Evolutionary conservation across 83 land plant genomes (phyloP).

Genomic region (Picea abies): DNA sequence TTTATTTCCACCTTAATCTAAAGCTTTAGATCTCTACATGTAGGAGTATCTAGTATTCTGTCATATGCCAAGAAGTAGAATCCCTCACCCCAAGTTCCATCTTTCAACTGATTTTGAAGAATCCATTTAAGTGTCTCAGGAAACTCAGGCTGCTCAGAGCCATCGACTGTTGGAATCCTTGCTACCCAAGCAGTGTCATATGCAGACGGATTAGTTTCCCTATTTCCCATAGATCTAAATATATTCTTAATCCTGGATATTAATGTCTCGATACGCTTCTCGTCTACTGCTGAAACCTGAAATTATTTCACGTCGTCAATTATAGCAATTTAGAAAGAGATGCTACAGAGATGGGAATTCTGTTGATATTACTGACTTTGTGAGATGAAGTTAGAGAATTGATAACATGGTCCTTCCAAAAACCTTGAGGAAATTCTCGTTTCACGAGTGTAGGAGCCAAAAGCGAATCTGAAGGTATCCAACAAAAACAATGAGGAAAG

Average conservation of each 20-base stretch:
- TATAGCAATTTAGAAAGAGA: neutral
- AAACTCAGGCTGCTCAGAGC: constrained; percentile 45
- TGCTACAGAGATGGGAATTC: neutral
- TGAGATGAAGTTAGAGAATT: neutral
- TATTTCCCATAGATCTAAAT: constrained; percentile 56
- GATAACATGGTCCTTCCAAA: neutral
- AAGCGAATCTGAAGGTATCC: no score
- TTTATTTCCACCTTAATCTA: no score
- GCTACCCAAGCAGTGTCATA: constrained; percentile 88
- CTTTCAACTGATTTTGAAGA: constrained; percentile 48
- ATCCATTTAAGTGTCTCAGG: constrained; percentile 65
- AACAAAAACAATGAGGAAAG: no score
- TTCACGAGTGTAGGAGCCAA: neutral
- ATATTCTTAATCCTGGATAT: constrained; percentile 13
- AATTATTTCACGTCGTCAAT: no score
- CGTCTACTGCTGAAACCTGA: neutral
- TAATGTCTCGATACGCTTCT: neutral
- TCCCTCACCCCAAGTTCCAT: constrained; percentile 79
- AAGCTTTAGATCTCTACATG: neutral
- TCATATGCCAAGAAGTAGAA: constrained; percentile 49
- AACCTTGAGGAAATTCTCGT: neutral
- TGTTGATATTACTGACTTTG: neutral
- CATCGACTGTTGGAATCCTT: constrained; percentile 32
- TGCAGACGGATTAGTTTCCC: constrained; percentile 64
- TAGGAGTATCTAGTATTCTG: constrained; percentile 57